These are phyloP conservation scores for Hygrocybe punicea DNA, from an alignment of 768 basidiomycete species.

Conservation along the genomic window DNA sequence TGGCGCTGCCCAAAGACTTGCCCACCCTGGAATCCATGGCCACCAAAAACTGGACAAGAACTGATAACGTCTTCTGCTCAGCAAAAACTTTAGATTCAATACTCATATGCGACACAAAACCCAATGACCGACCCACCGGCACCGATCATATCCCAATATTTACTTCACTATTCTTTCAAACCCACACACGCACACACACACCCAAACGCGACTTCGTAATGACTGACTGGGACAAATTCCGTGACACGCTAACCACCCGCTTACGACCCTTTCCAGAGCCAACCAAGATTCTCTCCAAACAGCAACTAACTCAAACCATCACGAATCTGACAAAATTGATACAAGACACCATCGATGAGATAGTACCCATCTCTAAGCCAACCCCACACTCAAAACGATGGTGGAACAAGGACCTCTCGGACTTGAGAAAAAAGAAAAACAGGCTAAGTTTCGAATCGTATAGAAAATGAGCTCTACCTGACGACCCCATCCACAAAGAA, in stretches of 20 bases:
- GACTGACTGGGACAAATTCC: constrained; percentile 6
- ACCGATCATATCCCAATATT: too few relatives aligned
- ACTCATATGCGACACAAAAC: too few relatives aligned
- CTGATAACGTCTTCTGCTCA: too few relatives aligned
- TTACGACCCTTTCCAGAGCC: background rate
- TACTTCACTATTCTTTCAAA: too few relatives aligned
- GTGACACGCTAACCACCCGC: constrained; percentile 12
- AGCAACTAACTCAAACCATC: background rate
- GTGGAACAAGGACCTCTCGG: constrained; percentile 3
- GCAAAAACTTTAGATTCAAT: background rate
- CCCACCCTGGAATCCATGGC: constrained; percentile 21
- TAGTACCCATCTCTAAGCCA: background rate
- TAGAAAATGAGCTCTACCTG: background rate
- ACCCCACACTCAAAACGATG: constrained; percentile 2
- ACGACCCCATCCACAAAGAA: background rate
- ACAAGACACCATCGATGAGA: background rate
- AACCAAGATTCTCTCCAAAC: background rate
- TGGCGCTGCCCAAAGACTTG: constrained; percentile 27
- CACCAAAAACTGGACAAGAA: constrained; percentile 18
- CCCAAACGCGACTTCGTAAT: too few relatives aligned
- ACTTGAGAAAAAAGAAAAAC: background rate
- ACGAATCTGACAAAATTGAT: background rate
- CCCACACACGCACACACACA: too few relatives aligned
- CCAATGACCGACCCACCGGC: too few relatives aligned
- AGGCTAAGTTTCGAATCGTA: background rate